phyloP scores from a whole-genome alignment of 1,284 basidiomycete genomes.

The Blastosporella zonata region DNA sequence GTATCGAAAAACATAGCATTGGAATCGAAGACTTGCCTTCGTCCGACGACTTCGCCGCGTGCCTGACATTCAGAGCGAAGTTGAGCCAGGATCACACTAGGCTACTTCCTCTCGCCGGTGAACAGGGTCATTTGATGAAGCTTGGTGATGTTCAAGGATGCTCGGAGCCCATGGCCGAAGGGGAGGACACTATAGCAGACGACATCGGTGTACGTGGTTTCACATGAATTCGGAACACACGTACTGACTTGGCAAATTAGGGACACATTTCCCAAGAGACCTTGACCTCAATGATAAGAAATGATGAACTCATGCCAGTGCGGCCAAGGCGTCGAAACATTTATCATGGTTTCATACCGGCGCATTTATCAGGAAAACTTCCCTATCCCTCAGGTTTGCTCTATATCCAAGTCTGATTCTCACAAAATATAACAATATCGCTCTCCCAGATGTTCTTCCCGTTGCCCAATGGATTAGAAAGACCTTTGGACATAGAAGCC shows the following conservation, averaged over 20 bases:
- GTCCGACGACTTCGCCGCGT: constrained; percentile 43
- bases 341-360: constrained; percentile 34
- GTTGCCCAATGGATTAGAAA: constrained; percentile 59
- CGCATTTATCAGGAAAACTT: constrained; percentile 41
- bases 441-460: constrained; percentile 45
- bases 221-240: constrained; percentile 23
- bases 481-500: constrained; percentile 51
- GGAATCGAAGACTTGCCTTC: constrained; percentile 52
- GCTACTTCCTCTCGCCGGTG: constrained; percentile 20
- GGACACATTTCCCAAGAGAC: constrained; percentile 65
- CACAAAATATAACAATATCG: neutral
- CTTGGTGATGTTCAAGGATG: constrained; percentile 13
- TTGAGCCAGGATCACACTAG: constrained; percentile 48
- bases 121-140: constrained; percentile 14
- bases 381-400: constrained; percentile 48
- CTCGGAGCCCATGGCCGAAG: constrained; percentile 17
- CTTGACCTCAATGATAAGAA: constrained; percentile 62
- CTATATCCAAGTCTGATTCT: neutral
- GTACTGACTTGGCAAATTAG: constrained; percentile 30
- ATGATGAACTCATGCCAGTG: constrained; percentile 61
- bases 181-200: constrained; percentile 16
- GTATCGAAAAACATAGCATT: constrained; percentile 49
- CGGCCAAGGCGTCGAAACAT: constrained; percentile 48
- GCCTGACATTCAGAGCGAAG: constrained; percentile 40
- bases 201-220: constrained; percentile 18